phyloP scores from a whole-genome alignment of 306 rosid genomes.

The Hylodesmum podocarpum region DNA sequence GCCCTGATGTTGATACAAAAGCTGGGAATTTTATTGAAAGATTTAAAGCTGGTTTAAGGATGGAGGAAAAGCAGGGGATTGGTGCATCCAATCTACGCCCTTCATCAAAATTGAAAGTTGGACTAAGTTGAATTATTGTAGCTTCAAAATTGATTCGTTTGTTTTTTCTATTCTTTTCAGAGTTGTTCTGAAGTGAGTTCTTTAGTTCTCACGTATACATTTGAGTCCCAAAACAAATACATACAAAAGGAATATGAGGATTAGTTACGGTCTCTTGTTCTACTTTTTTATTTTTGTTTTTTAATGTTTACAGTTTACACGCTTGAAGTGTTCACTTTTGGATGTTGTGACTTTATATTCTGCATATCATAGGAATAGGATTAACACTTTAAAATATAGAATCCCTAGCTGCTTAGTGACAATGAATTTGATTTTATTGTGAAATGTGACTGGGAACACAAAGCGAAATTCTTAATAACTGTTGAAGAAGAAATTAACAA shows the following conservation, averaged over 20 bases:
- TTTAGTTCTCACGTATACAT: constrained; percentile 7
- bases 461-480: neutral
- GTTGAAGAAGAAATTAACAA: neutral
- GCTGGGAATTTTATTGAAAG: constrained; percentile 74
- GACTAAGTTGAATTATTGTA: constrained; percentile 4
- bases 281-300: neutral
- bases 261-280: neutral
- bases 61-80: constrained; percentile 59
- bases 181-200: constrained; percentile 2
- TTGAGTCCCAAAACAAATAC: constrained; percentile 15
- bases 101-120: neutral
- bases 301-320: neutral
- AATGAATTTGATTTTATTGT: neutral
- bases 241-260: neutral
- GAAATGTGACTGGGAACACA: neutral
- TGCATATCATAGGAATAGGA: neutral
- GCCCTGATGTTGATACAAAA: constrained; percentile 78
- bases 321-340: constrained; percentile 8
- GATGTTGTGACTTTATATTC: neutral
- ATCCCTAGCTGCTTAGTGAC: neutral
- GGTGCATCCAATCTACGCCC: constrained; percentile 53
- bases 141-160: neutral
- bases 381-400: neutral
- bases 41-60: constrained; percentile 68
- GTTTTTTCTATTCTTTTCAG: constrained; percentile 1